Conservation (phyloP, 176 grass and related monocot species). For the Lolium rigidum region DNA sequence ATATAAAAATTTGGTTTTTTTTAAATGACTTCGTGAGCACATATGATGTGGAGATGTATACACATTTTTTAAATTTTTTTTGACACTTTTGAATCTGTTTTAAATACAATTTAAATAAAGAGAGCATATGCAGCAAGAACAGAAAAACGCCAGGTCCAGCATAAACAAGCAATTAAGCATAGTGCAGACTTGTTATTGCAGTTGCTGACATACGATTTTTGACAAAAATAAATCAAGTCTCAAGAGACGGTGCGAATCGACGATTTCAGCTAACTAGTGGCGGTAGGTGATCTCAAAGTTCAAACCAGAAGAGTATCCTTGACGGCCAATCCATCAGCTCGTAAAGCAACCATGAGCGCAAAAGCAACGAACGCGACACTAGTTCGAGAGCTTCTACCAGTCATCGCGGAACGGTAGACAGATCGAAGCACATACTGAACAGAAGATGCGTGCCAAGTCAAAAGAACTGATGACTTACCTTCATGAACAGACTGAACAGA, state of each 20-base stretch:
- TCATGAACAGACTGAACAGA: not conserved
- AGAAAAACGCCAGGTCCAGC: too few species aligned
- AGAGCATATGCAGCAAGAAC: too few species aligned
- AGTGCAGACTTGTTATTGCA: not conserved
- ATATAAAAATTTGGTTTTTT: too few species aligned
- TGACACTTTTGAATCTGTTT: too few species aligned
- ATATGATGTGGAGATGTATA: too few species aligned
- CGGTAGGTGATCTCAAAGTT: constrained; percentile 36
- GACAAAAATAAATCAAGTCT: not conserved
- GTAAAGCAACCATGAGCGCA: constrained; percentile 52
- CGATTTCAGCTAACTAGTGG: constrained; percentile 34
- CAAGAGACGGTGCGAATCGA: not conserved
- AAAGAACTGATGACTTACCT: not conserved
- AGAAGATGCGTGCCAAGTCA: not conserved
- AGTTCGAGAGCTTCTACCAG: not conserved
- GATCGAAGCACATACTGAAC: not conserved
- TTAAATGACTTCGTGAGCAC: too few species aligned
- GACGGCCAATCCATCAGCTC: constrained; percentile 37
- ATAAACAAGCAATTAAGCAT: not conserved
- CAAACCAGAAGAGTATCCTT: constrained; percentile 32
- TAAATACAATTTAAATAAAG: too few species aligned
- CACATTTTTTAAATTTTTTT: too few species aligned
- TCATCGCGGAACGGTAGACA: not conserved
- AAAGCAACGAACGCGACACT: constrained; percentile 42
- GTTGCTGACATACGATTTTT: constrained; percentile 3